Percentiles rank a stretch among this genome's conserved stretches.
Evolutionary conservation across 140 eudicot species (phyloP).

Genomic region (Stevia rebaudiana): DNA sequence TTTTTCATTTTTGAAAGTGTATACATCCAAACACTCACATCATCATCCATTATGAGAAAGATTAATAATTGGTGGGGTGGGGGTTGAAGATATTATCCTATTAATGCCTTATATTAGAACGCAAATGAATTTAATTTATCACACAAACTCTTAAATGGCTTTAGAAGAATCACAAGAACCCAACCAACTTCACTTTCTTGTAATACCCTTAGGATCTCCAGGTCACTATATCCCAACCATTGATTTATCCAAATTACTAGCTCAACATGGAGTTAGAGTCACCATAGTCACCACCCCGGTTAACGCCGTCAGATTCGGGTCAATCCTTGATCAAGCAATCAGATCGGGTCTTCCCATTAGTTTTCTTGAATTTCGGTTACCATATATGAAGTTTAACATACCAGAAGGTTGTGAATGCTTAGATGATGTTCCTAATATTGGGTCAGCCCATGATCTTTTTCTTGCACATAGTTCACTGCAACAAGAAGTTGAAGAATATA

Average conservation of each 20-base stretch:
- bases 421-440: conserved; percentile 33
- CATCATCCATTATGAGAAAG: no score
- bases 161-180: conserved; percentile 11
- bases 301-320: conserved; percentile 45
- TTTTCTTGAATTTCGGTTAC: conserved; percentile 43
- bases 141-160: conserved; percentile 16
- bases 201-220: conserved; percentile 60
- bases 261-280: conserved; percentile 44
- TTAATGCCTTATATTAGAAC: not conserved
- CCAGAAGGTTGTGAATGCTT: conserved; percentile 63
- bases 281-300: conserved; percentile 71
- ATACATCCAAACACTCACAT: no score
- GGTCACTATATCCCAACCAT: conserved; percentile 82
- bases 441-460: not conserved
- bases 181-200: conserved; percentile 61
- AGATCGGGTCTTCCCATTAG: conserved; percentile 39
- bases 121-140: not conserved
- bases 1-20: no score
- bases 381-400: conserved; percentile 35
- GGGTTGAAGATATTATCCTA: not conserved
- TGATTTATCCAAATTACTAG: conserved; percentile 59
- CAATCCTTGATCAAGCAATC: conserved; percentile 40
- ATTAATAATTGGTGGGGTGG: no score
- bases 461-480: conserved; percentile 23
- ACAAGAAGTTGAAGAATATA: conserved; percentile 20